Conservation (phyloP, 2,329 filamentous ascomycete species). For the Penicillium paneum region DNA sequence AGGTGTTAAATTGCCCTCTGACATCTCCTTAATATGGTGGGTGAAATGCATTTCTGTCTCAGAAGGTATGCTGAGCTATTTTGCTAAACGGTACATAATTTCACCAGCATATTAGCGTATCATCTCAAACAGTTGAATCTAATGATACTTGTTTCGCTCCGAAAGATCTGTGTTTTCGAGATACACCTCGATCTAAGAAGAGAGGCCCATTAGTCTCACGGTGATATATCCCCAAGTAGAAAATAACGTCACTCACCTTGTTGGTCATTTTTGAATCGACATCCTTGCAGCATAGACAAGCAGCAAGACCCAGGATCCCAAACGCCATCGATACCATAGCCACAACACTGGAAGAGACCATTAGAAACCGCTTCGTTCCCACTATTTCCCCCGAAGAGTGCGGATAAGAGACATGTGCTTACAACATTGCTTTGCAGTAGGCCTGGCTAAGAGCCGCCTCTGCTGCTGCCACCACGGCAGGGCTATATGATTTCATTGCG, state of each 20-base stretch:
- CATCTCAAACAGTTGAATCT: neutral
- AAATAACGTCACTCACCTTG: conserved; percentile 24
- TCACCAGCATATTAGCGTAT: neutral
- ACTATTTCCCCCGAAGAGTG: neutral
- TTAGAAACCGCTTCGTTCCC: neutral
- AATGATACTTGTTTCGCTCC: conserved; percentile 16
- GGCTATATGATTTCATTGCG: conserved; percentile 18
- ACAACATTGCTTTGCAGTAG: conserved; percentile 28
- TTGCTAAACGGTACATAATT: neutral
- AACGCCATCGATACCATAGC: conserved; percentile 32
- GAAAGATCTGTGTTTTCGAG: conserved; percentile 19
- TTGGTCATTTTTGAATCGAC: conserved; percentile 36
- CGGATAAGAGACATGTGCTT: conserved; percentile 1
- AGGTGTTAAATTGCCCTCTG: neutral
- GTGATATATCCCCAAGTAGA: neutral
- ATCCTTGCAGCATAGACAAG: conserved; percentile 31
- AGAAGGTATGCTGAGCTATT: neutral
- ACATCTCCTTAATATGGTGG: neutral
- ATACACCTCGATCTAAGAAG: conserved; percentile 18
- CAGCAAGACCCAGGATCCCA: conserved; percentile 30
- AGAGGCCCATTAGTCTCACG: neutral
- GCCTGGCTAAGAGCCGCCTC: conserved; percentile 19
- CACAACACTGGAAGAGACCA: conserved; percentile 18
- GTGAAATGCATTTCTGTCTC: neutral
- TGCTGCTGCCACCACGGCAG: conserved; percentile 21